A percentile compares a stretch with the other conserved stretches of the same genome.
phyloP scores from a whole-genome alignment of 2,329 filamentous ascomycete species.

The Pseudogymnoascus sp. region DNA sequence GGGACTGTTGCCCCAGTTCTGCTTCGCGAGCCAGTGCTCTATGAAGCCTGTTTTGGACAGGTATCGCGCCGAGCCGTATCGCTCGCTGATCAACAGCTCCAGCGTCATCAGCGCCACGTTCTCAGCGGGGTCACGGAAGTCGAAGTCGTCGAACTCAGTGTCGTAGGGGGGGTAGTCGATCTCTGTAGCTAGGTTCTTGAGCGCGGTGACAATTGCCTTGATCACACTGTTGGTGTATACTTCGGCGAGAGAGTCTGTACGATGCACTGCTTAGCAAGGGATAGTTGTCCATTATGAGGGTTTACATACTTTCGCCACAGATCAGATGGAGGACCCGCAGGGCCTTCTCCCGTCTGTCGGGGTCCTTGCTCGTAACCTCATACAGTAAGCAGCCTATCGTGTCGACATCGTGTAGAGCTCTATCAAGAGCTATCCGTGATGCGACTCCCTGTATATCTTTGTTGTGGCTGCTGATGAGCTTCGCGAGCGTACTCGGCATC shows the following conservation, averaged over 20 bases:
- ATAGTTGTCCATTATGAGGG: background rate
- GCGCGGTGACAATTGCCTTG: constrained; percentile 49
- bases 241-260: constrained; percentile 17
- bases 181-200: constrained; percentile 48
- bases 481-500: constrained; percentile 56
- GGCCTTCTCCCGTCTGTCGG: constrained; percentile 49
- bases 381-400: constrained; percentile 44
- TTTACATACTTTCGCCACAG: constrained; percentile 37
- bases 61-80: constrained; percentile 46
- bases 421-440: constrained; percentile 48
- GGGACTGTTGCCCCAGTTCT: constrained; percentile 55
- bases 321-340: constrained; percentile 49
- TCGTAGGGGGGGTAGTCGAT: constrained; percentile 44
- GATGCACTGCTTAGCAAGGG: constrained; percentile 21
- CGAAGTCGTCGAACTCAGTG: constrained; percentile 53
- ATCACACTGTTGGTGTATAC: constrained; percentile 23
- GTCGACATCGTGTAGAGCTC: constrained; percentile 49
- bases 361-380: constrained; percentile 50
- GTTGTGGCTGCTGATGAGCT: constrained; percentile 62
- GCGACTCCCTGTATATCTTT: constrained; percentile 64
- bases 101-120: constrained; percentile 52
- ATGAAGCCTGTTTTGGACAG: constrained; percentile 58
- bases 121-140: constrained; percentile 53
- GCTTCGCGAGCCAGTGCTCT: constrained; percentile 64
- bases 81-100: constrained; percentile 44